Conservation (phyloP, 192 early-diverging fungal species). For the Chytriomyces sp. region DNA sequence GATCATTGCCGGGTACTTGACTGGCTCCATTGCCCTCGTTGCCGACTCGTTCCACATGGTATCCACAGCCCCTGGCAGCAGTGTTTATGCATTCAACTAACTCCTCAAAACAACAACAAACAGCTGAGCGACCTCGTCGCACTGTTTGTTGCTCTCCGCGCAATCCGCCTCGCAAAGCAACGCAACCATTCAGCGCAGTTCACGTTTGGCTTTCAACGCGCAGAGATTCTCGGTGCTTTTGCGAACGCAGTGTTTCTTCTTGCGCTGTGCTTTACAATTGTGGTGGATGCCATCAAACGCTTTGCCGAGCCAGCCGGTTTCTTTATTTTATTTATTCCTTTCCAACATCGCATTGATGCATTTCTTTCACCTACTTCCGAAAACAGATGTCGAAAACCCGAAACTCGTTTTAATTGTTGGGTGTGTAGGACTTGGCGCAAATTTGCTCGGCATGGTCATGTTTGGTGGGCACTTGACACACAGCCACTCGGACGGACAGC, state of each 20-base stretch:
- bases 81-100: neutral
- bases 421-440: slow-evolving; percentile 72
- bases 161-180: slow-evolving; percentile 69
- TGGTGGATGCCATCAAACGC: slow-evolving; percentile 82
- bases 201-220: slow-evolving; percentile 90
- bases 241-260: slow-evolving; percentile 88
- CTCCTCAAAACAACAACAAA: neutral
- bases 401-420: slow-evolving; percentile 77
- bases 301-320: slow-evolving; percentile 68
- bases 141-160: slow-evolving; percentile 77
- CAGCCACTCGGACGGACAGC: slow-evolving; percentile 11
- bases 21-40: slow-evolving; percentile 79
- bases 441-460: slow-evolving; percentile 78
- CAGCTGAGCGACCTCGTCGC: slow-evolving; percentile 41
- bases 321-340: neutral
- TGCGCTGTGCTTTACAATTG: slow-evolving; percentile 84
- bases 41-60: slow-evolving; percentile 94
- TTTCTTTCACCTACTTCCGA: neutral
- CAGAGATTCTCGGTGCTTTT: slow-evolving; percentile 87
- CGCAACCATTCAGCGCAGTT: slow-evolving; percentile 61
- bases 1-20: slow-evolving; percentile 78
- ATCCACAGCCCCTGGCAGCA: slow-evolving; percentile 34
- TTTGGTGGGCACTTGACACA: slow-evolving; percentile 54
- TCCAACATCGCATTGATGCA: neutral
- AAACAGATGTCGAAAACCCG: slow-evolving; percentile 65